Conservation (phyloP, 371 early-diverging fungal genomes). For the Chytridium lagenaria region DNA sequence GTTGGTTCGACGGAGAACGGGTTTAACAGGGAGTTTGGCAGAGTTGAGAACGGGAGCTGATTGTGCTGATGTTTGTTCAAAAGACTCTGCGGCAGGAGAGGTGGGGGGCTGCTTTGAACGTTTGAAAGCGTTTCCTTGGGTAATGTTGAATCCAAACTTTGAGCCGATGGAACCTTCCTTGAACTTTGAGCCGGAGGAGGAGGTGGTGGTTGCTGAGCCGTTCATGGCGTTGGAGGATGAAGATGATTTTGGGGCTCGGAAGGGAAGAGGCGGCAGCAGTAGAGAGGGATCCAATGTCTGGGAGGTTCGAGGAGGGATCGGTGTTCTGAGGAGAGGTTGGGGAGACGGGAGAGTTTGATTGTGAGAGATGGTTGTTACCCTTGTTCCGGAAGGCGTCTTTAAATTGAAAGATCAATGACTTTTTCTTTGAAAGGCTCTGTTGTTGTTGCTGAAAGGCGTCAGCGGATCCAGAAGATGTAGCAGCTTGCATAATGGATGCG, state of each 20-base stretch:
- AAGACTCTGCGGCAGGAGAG: neutral
- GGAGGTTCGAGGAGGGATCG: neutral
- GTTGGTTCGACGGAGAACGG: neutral
- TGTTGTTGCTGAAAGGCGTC: neutral
- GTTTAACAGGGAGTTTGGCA: neutral
- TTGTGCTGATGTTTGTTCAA: neutral
- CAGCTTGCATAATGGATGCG: neutral
- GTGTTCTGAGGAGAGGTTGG: neutral
- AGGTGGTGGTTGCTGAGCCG: neutral
- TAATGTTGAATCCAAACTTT: slow-evolving; percentile 1
- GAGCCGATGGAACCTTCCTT: slow-evolving; percentile 8
- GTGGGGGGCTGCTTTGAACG: no score
- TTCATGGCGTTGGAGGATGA: neutral
- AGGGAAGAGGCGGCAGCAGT: neutral
- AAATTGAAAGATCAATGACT: slow-evolving; percentile 13
- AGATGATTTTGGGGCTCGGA: slow-evolving; percentile 8
- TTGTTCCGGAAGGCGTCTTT: slow-evolving; percentile 16
- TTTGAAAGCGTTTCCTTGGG: neutral
- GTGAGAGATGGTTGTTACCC: neutral
- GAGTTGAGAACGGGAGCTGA: neutral
- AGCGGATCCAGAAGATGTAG: neutral
- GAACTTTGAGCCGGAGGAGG: neutral
- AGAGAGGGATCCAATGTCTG: neutral
- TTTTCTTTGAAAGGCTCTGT: slow-evolving; percentile 5
- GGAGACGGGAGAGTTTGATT: neutral